Conservation (phyloP, 2,329 filamentous ascomycete genomes). For the Anisogramma anomala region DNA sequence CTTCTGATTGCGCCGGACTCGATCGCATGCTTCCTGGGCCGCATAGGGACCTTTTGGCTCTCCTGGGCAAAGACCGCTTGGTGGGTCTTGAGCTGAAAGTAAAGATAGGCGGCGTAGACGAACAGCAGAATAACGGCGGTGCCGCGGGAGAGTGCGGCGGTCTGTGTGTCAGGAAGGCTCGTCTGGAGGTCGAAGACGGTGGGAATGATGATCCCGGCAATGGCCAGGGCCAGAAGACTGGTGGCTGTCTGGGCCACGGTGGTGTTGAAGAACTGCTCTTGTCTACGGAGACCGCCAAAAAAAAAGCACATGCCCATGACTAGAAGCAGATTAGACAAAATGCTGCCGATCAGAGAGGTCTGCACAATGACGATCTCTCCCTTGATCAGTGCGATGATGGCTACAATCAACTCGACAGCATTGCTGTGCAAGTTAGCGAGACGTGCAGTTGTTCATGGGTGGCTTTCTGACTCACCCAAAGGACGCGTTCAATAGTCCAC, state of each 20-base stretch:
- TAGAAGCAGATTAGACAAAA: conserved; percentile 79
- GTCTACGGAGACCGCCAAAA: conserved; percentile 65
- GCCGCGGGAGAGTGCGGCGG: conserved; percentile 57
- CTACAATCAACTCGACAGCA: conserved; percentile 80
- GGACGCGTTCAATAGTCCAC: conserved; percentile 78
- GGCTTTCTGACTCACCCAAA: conserved; percentile 70
- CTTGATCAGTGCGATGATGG: conserved; percentile 68
- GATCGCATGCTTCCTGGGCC: conserved; percentile 18
- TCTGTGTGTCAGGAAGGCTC: conserved; percentile 32
- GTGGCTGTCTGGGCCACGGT: conserved; percentile 85
- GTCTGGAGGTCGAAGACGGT: conserved; percentile 62
- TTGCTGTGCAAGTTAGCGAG: conserved; percentile 39
- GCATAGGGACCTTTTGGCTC: conserved; percentile 57
- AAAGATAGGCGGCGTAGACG: conserved; percentile 72
- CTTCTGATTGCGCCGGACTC: conserved; percentile 27
- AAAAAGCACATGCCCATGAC: conserved; percentile 92
- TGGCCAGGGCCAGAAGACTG: conserved; percentile 65
- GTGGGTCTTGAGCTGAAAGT: conserved; percentile 88
- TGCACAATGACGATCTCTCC: conserved; percentile 75
- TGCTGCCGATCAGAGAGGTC: conserved; percentile 83
- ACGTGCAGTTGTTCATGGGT: background rate
- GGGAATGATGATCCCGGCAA: conserved; percentile 76
- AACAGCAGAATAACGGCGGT: conserved; percentile 70
- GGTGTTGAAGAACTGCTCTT: conserved; percentile 82
- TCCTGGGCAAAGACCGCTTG: conserved; percentile 66